These are phyloP conservation scores for Ilex asprella DNA, from an alignment of 257 asterid genomes.

Conservation along the genomic window DNA sequence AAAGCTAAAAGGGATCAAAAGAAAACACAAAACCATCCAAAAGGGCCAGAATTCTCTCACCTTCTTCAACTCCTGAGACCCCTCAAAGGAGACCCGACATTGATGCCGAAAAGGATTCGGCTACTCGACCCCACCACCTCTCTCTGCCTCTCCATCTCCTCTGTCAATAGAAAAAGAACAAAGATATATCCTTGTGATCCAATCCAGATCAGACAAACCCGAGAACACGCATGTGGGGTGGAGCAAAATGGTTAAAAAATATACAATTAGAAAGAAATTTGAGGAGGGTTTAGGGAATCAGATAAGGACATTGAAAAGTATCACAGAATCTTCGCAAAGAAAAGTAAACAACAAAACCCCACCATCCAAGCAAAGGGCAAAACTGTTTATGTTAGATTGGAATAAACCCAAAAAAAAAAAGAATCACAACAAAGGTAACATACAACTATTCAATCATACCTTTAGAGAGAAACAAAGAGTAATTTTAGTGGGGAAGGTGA, in stretches of 20 bases:
- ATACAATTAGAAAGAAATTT: conserved; percentile 10
- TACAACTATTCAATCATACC: neutral
- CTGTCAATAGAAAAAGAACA: conserved; percentile 5
- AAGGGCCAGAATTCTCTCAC: conserved; percentile 32
- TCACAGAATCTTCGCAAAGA: conserved; percentile 19
- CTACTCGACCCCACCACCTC: conserved; percentile 19
- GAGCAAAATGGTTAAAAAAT: conserved; percentile 16
- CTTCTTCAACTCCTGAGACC: conserved; percentile 10
- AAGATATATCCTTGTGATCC: conserved; percentile 32
- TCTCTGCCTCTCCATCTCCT: conserved; percentile 8
- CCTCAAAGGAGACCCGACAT: neutral
- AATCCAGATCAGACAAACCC: conserved; percentile 56
- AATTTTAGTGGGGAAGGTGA: neutral
- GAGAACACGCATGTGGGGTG: conserved; percentile 45
- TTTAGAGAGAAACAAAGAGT: neutral
- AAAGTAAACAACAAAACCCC: conserved; percentile 21
- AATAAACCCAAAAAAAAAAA: neutral
- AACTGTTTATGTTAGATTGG: neutral
- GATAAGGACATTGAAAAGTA: conserved; percentile 17
- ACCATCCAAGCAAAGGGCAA: conserved; percentile 34
- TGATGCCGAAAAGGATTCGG: conserved; percentile 5
- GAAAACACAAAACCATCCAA: conserved; percentile 2
- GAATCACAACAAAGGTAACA: neutral
- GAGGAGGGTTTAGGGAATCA: conserved; percentile 19
- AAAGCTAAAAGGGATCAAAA: conserved; percentile 7